A percentile compares a stretch with the other conserved stretches of the same genome.
Conservation (phyloP, 768 basidiomycete genomes). For the Epithele typhae region DNA sequence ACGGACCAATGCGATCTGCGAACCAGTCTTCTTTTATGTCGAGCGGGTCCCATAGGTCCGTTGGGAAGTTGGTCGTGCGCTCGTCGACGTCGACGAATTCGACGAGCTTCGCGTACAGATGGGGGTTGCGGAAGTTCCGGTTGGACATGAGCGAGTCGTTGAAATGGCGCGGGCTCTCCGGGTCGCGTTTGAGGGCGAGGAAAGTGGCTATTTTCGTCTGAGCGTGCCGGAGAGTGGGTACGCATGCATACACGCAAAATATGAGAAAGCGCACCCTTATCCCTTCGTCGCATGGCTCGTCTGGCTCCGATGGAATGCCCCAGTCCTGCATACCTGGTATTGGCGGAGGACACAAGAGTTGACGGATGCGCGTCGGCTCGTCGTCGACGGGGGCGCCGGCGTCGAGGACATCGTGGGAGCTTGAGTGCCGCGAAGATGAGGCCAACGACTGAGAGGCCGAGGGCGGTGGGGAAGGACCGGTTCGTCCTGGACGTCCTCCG, state of each 20-base stretch:
- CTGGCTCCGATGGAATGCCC: conserved; percentile 66
- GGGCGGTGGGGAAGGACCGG: conserved; percentile 2
- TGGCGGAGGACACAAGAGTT: conserved; percentile 55
- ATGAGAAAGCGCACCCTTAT: conserved; percentile 44
- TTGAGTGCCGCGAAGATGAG: not conserved
- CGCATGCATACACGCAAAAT: too few relatives aligned
- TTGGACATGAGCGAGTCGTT: conserved; percentile 94
- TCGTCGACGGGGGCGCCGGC: conserved; percentile 36
- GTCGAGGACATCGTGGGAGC: not conserved
- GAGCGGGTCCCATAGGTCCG: conserved; percentile 68
- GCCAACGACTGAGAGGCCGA: not conserved
- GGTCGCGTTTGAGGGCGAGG: conserved; percentile 61
- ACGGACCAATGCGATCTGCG: conserved; percentile 73
- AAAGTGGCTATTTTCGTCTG: conserved; percentile 84
- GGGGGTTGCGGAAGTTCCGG: conserved; percentile 92
- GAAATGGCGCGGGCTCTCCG: conserved; percentile 74
- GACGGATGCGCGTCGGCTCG: conserved; percentile 52
- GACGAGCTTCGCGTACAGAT: conserved; percentile 92
- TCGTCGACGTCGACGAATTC: conserved; percentile 94
- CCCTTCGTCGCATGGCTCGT: conserved; percentile 53
- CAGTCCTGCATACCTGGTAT: conserved; percentile 66
- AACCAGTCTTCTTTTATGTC: conserved; percentile 66
- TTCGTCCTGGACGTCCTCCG: conserved; percentile 33
- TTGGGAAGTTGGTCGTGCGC: conserved; percentile 76
- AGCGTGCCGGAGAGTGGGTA: not conserved